Evolutionary conservation across 1,284 basidiomycete species (phyloP).

Genomic region (Ceratobasidium sp.): DNA sequence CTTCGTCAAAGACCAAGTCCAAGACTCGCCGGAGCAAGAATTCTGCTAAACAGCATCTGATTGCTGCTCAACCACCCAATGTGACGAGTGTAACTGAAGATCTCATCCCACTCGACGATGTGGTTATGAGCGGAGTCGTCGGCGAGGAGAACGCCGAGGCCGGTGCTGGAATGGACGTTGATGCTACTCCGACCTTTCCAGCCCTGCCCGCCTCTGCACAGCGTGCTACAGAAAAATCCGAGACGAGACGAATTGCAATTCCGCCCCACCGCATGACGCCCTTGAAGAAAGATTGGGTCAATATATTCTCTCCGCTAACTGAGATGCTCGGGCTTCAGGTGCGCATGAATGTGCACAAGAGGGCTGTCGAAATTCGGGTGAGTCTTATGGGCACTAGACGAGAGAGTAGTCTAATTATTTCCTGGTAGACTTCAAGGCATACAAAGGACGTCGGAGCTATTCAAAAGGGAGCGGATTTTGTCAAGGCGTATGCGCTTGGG

Average conservation of each 20-base stretch:
- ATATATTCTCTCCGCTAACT: slow-evolving; percentile 95
- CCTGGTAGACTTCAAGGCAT: slow-evolving; percentile 87
- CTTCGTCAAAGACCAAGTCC: slow-evolving; percentile 37
- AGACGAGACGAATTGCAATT: slow-evolving; percentile 86
- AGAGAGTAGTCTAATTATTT: slow-evolving; percentile 1
- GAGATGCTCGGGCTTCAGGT: slow-evolving; percentile 96
- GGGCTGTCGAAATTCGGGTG: slow-evolving; percentile 91
- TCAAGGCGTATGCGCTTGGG: slow-evolving; percentile 94
- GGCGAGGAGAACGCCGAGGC: not conserved
- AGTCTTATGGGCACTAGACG: slow-evolving; percentile 54
- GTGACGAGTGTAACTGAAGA: slow-evolving; percentile 6
- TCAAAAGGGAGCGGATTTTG: slow-evolving; percentile 98
- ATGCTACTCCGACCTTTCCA: slow-evolving; percentile 72
- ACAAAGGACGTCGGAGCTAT: slow-evolving; percentile 92
- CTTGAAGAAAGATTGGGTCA: slow-evolving; percentile 97
- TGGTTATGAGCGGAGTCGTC: slow-evolving; percentile 22
- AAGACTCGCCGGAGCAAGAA: slow-evolving; percentile 19
- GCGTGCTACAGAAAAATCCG: slow-evolving; percentile 74
- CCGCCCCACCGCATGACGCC: slow-evolving; percentile 98
- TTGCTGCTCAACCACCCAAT: slow-evolving; percentile 28
- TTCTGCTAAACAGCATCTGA: slow-evolving; percentile 19
- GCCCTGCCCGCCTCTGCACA: slow-evolving; percentile 72
- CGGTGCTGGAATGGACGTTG: slow-evolving; percentile 37
- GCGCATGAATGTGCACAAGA: slow-evolving; percentile 52
- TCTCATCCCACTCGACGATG: slow-evolving; percentile 39